Percentiles rank a stretch among this genome's conserved stretches.
phyloP scores from a whole-genome alignment of 2,329 filamentous ascomycete species.

The Ilyonectria mors-panacis region DNA sequence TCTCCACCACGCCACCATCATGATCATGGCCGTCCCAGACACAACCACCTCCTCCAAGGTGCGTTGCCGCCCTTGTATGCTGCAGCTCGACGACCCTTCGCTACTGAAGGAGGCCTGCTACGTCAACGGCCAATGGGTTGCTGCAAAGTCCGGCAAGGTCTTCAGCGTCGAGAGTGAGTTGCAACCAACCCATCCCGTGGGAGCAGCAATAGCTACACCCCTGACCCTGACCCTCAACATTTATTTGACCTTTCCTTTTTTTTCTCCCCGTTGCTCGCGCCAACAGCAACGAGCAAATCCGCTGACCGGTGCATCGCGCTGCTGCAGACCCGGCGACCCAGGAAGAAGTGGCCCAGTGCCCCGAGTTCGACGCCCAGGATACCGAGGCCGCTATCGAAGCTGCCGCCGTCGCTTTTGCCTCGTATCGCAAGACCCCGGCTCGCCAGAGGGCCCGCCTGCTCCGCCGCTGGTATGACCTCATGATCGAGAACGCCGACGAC shows the following conservation, averaged over 20 bases:
- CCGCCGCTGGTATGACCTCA: slow-evolving; percentile 76
- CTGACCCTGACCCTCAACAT: slow-evolving; percentile 8
- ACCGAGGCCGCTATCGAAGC: slow-evolving; percentile 79
- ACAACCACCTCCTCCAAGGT: slow-evolving; percentile 34
- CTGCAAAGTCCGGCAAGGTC: slow-evolving; percentile 78
- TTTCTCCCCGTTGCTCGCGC: neutral
- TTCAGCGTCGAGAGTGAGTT: slow-evolving; percentile 77
- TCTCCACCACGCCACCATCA: slow-evolving; percentile 19
- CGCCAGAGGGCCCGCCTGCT: slow-evolving; percentile 73
- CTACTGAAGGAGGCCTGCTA: slow-evolving; percentile 80
- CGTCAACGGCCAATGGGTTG: slow-evolving; percentile 84
- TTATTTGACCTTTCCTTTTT: too few species aligned
- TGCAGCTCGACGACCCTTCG: slow-evolving; percentile 72
- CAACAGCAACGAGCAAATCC: neutral
- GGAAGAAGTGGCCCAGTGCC: slow-evolving; percentile 77
- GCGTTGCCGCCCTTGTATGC: slow-evolving; percentile 30
- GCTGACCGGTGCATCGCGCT: slow-evolving; percentile 30
- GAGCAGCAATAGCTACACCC: neutral
- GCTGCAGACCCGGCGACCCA: slow-evolving; percentile 78
- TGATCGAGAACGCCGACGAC: slow-evolving; percentile 76
- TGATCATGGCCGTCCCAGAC: slow-evolving; percentile 22
- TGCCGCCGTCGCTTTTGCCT: slow-evolving; percentile 70
- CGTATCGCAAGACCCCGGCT: slow-evolving; percentile 73
- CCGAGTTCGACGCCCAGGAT: slow-evolving; percentile 80
- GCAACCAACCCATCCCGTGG: slow-evolving; percentile 8